phyloP scores from a whole-genome alignment of 83 land plant genomes.

The Picea mariana region DNA sequence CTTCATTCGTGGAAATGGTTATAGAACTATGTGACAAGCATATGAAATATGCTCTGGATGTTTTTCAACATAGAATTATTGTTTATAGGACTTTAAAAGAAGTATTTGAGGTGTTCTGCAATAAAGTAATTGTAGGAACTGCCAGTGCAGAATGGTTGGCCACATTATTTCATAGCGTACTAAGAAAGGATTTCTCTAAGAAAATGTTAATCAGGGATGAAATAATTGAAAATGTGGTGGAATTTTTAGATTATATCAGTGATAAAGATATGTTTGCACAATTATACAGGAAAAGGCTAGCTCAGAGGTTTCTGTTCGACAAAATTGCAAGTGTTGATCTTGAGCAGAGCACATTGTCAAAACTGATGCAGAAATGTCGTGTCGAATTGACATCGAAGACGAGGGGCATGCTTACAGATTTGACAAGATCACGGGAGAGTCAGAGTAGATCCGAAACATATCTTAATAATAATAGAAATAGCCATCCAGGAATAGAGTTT shows the following conservation, averaged over 20 bases:
- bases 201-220: conserved; percentile 88
- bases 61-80: conserved; percentile 67
- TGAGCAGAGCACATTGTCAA: conserved; percentile 86
- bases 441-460: conserved; percentile 35
- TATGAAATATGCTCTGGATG: conserved; percentile 62
- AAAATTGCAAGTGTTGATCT: conserved; percentile 67
- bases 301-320: not conserved
- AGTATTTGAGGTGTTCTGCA: conserved; percentile 87
- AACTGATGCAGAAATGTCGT: conserved; percentile 92
- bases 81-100: conserved; percentile 68
- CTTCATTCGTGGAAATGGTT: conserved; percentile 75
- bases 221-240: conserved; percentile 88
- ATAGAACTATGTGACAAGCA: conserved; percentile 88
- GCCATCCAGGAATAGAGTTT: conserved; percentile 40
- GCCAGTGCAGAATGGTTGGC: conserved; percentile 86
- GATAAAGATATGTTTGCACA: too few species aligned
- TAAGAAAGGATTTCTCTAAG: conserved; percentile 51
- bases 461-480: conserved; percentile 22
- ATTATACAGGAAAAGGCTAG: conserved; percentile 60
- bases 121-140: conserved; percentile 82
- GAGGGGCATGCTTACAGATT: conserved; percentile 95
- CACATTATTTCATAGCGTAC: conserved; percentile 83
- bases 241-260: not conserved
- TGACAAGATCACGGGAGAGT: conserved; percentile 81
- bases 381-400: conserved; percentile 88